Conservation (phyloP, 805 yeast genomes). For the Metschnikowia baotianmanensis region DNA sequence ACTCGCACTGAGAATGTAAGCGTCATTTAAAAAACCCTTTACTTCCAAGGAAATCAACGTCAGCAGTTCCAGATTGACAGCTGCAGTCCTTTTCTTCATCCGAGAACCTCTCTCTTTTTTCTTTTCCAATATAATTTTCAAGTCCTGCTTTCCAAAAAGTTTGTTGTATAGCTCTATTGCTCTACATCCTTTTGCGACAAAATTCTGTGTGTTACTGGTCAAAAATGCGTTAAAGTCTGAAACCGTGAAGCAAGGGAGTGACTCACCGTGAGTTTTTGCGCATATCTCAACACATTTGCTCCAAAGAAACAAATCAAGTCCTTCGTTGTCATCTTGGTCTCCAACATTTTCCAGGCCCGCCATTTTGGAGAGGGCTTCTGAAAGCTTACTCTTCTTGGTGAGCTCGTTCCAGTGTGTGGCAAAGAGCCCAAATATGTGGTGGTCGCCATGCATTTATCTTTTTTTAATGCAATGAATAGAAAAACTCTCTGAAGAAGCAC, state of each 20-base stretch:
- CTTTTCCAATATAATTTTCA: neutral
- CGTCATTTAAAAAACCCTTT: constrained; percentile 5
- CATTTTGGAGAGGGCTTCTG: neutral
- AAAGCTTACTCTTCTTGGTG: constrained; percentile 5
- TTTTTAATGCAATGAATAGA: neutral
- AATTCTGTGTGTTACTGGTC: constrained; percentile 5
- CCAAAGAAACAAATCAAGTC: constrained; percentile 8
- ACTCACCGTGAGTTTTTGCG: constrained; percentile 3
- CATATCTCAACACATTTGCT: constrained; percentile 9
- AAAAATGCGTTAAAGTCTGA: constrained; percentile 14
- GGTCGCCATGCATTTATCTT: constrained; percentile 5
- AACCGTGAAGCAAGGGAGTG: constrained; percentile 13
- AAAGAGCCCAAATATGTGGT: constrained; percentile 8
- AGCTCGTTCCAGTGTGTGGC: constrained; percentile 10
- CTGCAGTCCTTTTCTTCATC: neutral
- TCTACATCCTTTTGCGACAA: constrained; percentile 7
- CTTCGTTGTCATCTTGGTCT: neutral
- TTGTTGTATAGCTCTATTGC: constrained; percentile 12
- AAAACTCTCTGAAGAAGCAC: neutral
- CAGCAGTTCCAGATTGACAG: constrained; percentile 3
- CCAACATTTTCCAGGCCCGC: neutral
- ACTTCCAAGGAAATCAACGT: constrained; percentile 3
- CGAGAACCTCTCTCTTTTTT: neutral
- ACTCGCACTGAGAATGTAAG: constrained; percentile 2
- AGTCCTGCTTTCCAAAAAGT: constrained; percentile 9